A percentile compares a stretch with the other conserved stretches of the same genome.
Conservation (phyloP, 768 basidiomycete genomes). For the Lanmaoa rubissima region DNA sequence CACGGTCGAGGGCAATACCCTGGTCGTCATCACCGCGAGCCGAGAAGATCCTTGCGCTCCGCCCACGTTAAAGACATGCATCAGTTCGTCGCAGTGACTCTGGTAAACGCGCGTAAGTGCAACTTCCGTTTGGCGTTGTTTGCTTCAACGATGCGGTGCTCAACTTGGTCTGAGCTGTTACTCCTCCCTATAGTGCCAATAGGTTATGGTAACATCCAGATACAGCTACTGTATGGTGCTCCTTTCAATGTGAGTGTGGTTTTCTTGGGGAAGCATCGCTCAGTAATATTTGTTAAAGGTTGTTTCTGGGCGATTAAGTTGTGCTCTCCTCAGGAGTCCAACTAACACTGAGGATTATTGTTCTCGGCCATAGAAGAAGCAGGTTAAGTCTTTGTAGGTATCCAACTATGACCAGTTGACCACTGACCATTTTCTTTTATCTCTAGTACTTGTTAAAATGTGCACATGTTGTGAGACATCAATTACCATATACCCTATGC, state of each 20-base stretch:
- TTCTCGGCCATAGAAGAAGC: background rate
- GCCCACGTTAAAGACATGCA: constrained; percentile 59
- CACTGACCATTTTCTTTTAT: background rate
- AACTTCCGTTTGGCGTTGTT: constrained; percentile 15
- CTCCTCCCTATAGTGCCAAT: no score
- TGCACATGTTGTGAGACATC: background rate
- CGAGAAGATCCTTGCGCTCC: constrained; percentile 66
- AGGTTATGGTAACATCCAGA: no score
- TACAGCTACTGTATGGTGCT: background rate
- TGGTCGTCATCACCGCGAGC: constrained; percentile 60
- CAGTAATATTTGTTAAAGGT: background rate
- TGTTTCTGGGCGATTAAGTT: background rate
- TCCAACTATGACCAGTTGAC: background rate
- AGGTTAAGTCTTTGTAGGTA: background rate
- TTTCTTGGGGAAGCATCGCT: background rate
- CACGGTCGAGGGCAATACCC: constrained; percentile 63
- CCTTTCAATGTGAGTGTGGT: background rate
- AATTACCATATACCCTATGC: no score
- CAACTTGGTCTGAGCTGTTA: no score
- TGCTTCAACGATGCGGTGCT: background rate
- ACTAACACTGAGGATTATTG: no score
- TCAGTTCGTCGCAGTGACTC: constrained; percentile 5
- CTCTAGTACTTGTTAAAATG: background rate
- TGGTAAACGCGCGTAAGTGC: background rate
- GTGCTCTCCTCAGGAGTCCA: no score